phyloP scores from a whole-genome alignment of 2,329 filamentous ascomycete species.

The Neofusicoccum parvum region DNA sequence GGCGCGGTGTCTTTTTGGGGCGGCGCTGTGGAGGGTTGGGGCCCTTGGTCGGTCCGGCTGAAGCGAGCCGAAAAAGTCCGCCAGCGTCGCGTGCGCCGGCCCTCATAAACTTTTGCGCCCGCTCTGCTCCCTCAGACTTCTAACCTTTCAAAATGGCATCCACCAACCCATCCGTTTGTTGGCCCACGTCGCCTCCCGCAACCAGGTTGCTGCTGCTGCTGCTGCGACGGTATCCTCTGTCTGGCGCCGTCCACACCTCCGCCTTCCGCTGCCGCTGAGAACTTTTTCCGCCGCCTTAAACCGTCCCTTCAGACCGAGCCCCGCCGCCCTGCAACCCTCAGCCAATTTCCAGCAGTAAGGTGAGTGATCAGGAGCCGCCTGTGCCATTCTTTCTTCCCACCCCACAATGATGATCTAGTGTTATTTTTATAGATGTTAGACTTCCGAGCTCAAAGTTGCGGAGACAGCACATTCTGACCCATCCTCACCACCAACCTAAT shows the following conservation, averaged over 20 bases:
- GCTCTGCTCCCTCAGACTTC: constrained; percentile 12
- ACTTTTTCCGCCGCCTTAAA: not conserved
- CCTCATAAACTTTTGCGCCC: constrained; percentile 20
- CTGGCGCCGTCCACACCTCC: not conserved
- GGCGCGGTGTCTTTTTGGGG: not conserved
- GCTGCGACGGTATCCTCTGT: not conserved
- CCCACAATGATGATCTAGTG: constrained; percentile 28
- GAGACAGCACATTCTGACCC: constrained; percentile 26
- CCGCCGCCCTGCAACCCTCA: not conserved
- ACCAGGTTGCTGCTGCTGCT: not conserved
- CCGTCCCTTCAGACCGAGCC: not conserved
- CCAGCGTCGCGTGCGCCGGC: constrained; percentile 10
- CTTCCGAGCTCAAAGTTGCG: constrained; percentile 37
- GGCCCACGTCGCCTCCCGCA: constrained; percentile 1
- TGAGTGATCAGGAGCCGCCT: not conserved
- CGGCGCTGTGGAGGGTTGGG: not conserved
- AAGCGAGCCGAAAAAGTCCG: constrained; percentile 3
- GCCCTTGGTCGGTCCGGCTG: not conserved
- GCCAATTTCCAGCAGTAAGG: constrained; percentile 1
- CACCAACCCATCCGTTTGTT: constrained; percentile 5
- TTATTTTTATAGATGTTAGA: constrained; percentile 45
- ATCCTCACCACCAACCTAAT: not conserved
- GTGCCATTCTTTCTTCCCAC: not conserved
- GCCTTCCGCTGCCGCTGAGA: constrained; percentile 1
- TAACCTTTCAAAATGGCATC: constrained; percentile 22